Evolutionary conservation across 2,329 filamentous ascomycete genomes (phyloP).

Genomic region (Claviceps fusiformis): DNA sequence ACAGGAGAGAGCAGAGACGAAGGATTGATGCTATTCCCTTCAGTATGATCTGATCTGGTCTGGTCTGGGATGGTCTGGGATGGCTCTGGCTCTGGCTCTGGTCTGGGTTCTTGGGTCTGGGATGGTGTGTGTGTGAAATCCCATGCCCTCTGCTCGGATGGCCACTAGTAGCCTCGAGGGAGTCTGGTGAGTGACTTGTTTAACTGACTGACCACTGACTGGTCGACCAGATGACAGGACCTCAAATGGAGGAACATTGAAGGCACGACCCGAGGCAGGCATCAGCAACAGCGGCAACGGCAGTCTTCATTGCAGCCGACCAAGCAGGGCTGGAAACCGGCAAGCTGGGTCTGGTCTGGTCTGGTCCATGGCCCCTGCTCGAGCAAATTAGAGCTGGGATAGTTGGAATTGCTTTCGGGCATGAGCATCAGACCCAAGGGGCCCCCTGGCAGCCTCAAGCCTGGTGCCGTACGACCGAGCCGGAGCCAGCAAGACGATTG

Average conservation of each 20-base stretch:
- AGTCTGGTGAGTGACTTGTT: not conserved
- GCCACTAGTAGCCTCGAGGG: no score
- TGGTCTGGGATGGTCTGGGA: not conserved
- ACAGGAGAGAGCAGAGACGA: not conserved
- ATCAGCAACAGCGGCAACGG: not conserved
- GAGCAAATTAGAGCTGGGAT: not conserved
- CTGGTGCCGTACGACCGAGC: no score
- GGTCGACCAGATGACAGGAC: not conserved
- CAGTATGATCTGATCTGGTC: not conserved
- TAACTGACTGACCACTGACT: not conserved
- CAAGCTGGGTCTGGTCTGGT: not conserved
- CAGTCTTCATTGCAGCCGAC: not conserved
- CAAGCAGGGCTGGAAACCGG: not conserved
- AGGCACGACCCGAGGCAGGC: conserved; percentile 1
- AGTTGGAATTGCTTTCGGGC: no score
- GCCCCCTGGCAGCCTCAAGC: not conserved
- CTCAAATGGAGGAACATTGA: not conserved
- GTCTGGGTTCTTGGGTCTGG: no score
- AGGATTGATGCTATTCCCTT: not conserved
- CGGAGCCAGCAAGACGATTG: not conserved
- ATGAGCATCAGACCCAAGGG: no score
- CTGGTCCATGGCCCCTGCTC: not conserved
- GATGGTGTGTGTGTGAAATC: no score
- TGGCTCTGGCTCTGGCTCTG: no score
- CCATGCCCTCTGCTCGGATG: no score